Conservation (phyloP, 2,329 filamentous ascomycete species). For the Spiromastix sp. region DNA sequence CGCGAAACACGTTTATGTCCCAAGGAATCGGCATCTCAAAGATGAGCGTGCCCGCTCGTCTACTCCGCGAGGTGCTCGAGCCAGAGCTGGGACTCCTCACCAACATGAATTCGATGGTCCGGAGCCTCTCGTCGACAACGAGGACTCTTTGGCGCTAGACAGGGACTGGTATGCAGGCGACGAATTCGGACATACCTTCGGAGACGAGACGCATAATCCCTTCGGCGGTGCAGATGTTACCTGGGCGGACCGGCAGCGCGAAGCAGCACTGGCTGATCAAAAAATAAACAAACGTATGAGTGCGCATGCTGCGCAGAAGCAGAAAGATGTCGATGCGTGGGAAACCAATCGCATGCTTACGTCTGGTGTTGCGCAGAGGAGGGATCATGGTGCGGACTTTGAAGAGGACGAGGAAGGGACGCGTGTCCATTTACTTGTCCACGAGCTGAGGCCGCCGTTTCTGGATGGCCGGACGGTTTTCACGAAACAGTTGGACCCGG, state of each 20-base stretch:
- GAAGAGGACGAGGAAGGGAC: conserved; percentile 76
- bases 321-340: conserved; percentile 95
- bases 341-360: conserved; percentile 98
- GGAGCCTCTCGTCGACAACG: conserved; percentile 51
- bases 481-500: conserved; percentile 91
- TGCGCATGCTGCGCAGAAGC: conserved; percentile 69
- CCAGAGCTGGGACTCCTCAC: conserved; percentile 24
- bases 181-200: conserved; percentile 74
- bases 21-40: conserved; percentile 16
- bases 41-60: conserved; percentile 17
- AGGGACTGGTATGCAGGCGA: conserved; percentile 90
- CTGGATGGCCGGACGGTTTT: conserved; percentile 91
- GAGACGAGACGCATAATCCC: conserved; percentile 86
- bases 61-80: conserved; percentile 20
- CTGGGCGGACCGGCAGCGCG: conserved; percentile 64
- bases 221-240: conserved; percentile 67
- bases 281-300: conserved; percentile 63
- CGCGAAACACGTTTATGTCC: conserved; percentile 28
- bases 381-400: conserved; percentile 73
- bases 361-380: conserved; percentile 83
- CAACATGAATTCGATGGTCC: conserved; percentile 52
- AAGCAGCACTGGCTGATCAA: conserved; percentile 66
- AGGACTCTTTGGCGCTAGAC: conserved; percentile 67
- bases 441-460: conserved; percentile 89
- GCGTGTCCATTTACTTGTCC: conserved; percentile 80